Evolutionary conservation across 2,329 filamentous ascomycete species (phyloP), one percentile per base, ranked within the genome.

Genomic region (Rosellinia necatrix): DNA sequence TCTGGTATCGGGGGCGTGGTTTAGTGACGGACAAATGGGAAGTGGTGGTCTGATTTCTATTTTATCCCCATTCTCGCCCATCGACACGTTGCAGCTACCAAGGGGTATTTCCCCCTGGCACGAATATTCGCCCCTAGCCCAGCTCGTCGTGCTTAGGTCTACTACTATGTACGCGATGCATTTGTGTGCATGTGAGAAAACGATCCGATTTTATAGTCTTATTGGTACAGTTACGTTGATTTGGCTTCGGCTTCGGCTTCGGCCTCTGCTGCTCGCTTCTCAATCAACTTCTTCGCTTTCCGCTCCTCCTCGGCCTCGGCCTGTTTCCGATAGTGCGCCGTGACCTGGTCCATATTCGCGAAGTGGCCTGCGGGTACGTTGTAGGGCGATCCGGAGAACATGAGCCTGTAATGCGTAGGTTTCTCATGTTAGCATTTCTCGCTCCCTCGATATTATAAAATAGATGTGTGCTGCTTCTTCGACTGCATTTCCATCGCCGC

Each of bases 351-450:
- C 42, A 86, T 70, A 70, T 82, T 82, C 62, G 75, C 69, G 60
- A 76, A 73, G 64, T 82, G 79, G 35, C 83, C 83, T 24, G 83
- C 82, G 22, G 79, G 79, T 15, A 85, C 75, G 70, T 81, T 83
- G 68, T 75, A 76, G 17, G 75, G 74, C 17, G 78, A 77, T 58
- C 81, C 77, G n/a, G 76, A 74, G 63, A 78, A 71, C 50, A 85
- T 70, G 19, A 78, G 71, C 68, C 82, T 85, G 48, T 51, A 19
- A 15, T 25, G 21, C 10, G 47, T n/a, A 35, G 7, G 29, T 38
- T 37, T n/a, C 6, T 1, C 3, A 10, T 40, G 53, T 61, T 13
- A 64, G 62, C 48, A 30, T 50, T 38, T 37, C n/a, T 10, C 32
- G 15, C 32, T 15, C 17, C 32, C n/a, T n/a, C n/a, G n/a, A n/a